These are phyloP conservation scores for Melanomma pulvis-pyrius DNA, from an alignment of 495 filamentous ascomycete species.

Conservation along the genomic window DNA sequence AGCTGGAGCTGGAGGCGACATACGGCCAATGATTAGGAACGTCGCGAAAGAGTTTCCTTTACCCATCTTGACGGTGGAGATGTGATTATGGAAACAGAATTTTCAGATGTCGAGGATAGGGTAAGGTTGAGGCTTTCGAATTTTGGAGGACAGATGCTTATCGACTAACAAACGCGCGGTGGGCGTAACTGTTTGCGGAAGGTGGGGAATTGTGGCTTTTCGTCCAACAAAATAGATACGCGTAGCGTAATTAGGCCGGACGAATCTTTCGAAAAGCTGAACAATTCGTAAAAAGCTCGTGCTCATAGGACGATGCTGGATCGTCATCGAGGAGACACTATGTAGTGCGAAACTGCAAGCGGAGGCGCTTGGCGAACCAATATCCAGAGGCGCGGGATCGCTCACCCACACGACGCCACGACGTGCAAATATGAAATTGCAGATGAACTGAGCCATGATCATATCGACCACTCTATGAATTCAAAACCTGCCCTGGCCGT, in stretches of 20 bases:
- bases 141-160: slow-evolving; percentile 7
- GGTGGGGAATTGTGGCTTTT: slow-evolving; percentile 7
- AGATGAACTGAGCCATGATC: neutral
- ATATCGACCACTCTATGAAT: neutral
- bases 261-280: neutral
- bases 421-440: neutral
- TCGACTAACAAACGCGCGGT: slow-evolving; percentile 17
- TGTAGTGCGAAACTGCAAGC: neutral
- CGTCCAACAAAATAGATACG: neutral
- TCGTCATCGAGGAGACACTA: neutral
- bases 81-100: neutral
- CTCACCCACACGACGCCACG: neutral
- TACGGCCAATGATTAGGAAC: slow-evolving; percentile 94
- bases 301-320: neutral
- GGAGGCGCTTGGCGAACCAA: neutral
- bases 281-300: neutral
- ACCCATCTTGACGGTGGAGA: slow-evolving; percentile 26
- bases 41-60: slow-evolving; percentile 69
- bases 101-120: neutral
- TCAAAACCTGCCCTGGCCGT: neutral
- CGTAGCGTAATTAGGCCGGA: neutral
- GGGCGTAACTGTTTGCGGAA: slow-evolving; percentile 16
- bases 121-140: neutral
- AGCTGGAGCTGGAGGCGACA: slow-evolving; percentile 43
- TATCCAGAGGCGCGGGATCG: neutral